A percentile compares a stretch with the other conserved stretches of the same genome.
Evolutionary conservation across 2,329 filamentous ascomycete species (phyloP).

Genomic region (Fusarium fujikuroi): DNA sequence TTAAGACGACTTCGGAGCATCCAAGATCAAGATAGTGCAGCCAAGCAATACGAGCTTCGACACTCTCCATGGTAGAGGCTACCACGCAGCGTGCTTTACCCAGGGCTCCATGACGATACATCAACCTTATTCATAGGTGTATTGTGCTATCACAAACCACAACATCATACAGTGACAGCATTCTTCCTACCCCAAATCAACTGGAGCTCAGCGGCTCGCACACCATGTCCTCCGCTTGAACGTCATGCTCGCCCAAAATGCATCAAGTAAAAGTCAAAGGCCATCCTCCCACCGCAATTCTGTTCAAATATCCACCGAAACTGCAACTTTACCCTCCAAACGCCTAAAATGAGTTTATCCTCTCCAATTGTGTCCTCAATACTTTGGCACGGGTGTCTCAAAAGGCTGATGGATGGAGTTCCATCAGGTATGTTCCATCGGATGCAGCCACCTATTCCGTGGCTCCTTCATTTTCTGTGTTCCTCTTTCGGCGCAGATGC

Average conservation of each 20-base stretch:
- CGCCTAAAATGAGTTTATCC: neutral
- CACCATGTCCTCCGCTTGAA: too few relatives aligned
- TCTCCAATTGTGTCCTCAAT: neutral
- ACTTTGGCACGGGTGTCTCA: neutral
- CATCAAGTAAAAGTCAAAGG: neutral
- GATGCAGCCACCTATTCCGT: neutral
- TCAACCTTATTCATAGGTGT: neutral
- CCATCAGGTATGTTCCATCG: neutral
- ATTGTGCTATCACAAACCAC: neutral
- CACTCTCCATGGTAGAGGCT: neutral
- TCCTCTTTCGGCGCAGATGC: neutral
- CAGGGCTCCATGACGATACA: too few relatives aligned
- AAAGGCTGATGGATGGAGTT: too few relatives aligned
- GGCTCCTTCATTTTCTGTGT: neutral
- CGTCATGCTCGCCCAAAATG: neutral
- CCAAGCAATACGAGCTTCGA: neutral
- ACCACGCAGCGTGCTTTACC: neutral
- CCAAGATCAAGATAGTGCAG: neutral
- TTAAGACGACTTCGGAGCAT: neutral
- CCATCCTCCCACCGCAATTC: neutral
- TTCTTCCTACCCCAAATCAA: neutral
- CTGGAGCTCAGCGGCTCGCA: neutral
- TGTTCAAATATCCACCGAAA: neutral
- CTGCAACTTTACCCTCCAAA: too few relatives aligned
- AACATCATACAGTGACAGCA: neutral